Percentiles rank a stretch among this genome's conserved stretches.
Conservation (phyloP, 495 filamentous ascomycete species). For the Podospora tetraspora region DNA sequence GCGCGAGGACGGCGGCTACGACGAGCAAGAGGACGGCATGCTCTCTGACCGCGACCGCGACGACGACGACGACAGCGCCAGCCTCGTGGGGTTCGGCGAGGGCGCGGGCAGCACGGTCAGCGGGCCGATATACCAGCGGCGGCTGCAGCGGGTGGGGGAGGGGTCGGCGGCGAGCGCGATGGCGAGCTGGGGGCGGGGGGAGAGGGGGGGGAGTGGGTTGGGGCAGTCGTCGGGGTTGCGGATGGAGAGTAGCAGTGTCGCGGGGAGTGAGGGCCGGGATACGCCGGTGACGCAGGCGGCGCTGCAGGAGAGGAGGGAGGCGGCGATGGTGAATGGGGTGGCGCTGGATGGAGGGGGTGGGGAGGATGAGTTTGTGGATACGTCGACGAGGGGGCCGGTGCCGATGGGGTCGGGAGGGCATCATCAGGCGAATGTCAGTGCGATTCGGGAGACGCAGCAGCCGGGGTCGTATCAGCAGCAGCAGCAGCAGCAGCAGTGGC, state of each 20-base stretch:
- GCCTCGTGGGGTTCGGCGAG: conserved; percentile 81
- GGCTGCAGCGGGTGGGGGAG: conserved; percentile 25
- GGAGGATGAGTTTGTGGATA: conserved; percentile 42
- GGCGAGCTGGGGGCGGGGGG: conserved; percentile 34
- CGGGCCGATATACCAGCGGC: conserved; percentile 61
- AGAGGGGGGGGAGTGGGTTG: conserved; percentile 41
- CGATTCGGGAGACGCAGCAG: conserved; percentile 33
- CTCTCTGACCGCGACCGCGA: conserved; percentile 53
- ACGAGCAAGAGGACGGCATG: conserved; percentile 17
- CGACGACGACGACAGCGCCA: conserved; percentile 62
- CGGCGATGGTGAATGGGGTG: conserved; percentile 43
- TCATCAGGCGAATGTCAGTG: conserved; percentile 27
- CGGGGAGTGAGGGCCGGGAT: conserved; percentile 24
- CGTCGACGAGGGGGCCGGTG: conserved; percentile 38
- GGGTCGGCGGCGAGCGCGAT: conserved; percentile 22
- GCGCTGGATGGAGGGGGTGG: conserved; percentile 28
- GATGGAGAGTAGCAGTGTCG: conserved; percentile 9
- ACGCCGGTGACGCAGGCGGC: conserved; percentile 39
- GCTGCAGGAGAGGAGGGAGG: conserved; percentile 38
- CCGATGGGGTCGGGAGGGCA: conserved; percentile 21
- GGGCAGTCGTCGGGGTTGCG: conserved; percentile 28
- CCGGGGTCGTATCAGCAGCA: conserved; percentile 17
- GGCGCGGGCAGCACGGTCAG: conserved; percentile 74
- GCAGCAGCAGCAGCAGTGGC: background rate
- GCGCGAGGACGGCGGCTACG: conserved; percentile 33